Conservation (phyloP, 768 basidiomycete genomes). For the Phaeotremella fagi region DNA sequence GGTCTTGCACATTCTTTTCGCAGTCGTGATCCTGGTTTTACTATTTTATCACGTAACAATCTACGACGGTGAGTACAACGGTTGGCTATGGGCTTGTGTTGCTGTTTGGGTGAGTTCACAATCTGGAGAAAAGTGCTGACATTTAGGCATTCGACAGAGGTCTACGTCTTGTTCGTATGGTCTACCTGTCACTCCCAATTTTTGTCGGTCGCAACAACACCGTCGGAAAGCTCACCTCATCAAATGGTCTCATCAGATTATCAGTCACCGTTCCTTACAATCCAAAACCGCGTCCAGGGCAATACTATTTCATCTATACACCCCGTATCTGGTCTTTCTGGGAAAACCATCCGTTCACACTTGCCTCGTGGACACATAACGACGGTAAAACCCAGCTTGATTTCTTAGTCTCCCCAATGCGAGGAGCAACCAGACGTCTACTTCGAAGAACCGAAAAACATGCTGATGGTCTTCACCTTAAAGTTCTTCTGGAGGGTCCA, state of each 20-base stretch:
- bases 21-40: slow-evolving; percentile 10
- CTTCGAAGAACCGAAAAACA: slow-evolving; percentile 2
- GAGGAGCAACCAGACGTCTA: slow-evolving; percentile 17
- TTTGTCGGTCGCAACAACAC: neutral
- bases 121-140: neutral
- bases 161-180: slow-evolving; percentile 17
- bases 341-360: slow-evolving; percentile 38
- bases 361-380: slow-evolving; percentile 18
- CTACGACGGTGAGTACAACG: slow-evolving; percentile 21
- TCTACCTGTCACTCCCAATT: slow-evolving; percentile 10
- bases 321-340: slow-evolving; percentile 17
- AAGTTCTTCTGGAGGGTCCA: slow-evolving; percentile 28
- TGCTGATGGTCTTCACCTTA: neutral
- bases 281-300: slow-evolving; percentile 24
- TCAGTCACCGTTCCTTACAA: neutral
- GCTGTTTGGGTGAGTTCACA: slow-evolving; percentile 25
- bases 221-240: no score
- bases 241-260: neutral
- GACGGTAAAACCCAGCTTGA: slow-evolving; percentile 1
- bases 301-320: slow-evolving; percentile 29
- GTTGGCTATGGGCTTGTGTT: slow-evolving; percentile 23
- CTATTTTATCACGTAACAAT: slow-evolving; percentile 29
- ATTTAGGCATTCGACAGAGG: slow-evolving; percentile 20
- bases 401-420: slow-evolving; percentile 14
- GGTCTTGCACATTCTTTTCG: slow-evolving; percentile 23